A percentile compares a stretch with the other conserved stretches of the same genome.
Conservation (phyloP, 192 early-diverging fungal genomes). For the Coemansia sp. region DNA sequence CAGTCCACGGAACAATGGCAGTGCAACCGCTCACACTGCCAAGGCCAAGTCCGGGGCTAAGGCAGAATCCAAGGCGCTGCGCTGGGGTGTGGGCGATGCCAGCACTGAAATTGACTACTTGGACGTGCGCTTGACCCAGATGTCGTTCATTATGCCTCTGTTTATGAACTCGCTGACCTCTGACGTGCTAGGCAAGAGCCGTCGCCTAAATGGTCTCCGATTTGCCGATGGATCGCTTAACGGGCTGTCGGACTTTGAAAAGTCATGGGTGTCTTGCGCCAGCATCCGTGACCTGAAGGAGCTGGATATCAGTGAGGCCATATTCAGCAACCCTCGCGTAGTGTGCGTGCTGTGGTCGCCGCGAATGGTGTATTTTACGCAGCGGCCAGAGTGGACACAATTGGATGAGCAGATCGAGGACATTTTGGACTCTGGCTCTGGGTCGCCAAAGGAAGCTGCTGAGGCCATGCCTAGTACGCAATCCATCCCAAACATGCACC, state of each 20-base stretch:
- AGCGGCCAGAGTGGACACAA: slow-evolving; percentile 43
- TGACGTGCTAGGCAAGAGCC: neutral
- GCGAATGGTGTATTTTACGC: slow-evolving; percentile 58
- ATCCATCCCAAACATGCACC: slow-evolving; percentile 6
- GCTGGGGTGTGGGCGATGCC: slow-evolving; percentile 58
- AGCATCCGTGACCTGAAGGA: slow-evolving; percentile 52
- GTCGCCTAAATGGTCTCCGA: slow-evolving; percentile 28
- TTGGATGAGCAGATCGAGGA: slow-evolving; percentile 25
- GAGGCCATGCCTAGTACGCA: neutral
- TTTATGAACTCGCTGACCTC: slow-evolving; percentile 30
- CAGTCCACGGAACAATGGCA: neutral
- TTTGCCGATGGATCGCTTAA: slow-evolving; percentile 28
- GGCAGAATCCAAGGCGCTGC: slow-evolving; percentile 36
- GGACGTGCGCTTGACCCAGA: slow-evolving; percentile 53
- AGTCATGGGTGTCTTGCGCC: slow-evolving; percentile 38
- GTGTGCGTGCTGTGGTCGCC: slow-evolving; percentile 55
- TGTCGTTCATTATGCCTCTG: slow-evolving; percentile 48
- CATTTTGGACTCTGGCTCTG: slow-evolving; percentile 18
- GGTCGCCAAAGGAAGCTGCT: slow-evolving; percentile 8
- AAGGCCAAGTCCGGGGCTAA: neutral
- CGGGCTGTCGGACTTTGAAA: slow-evolving; percentile 26
- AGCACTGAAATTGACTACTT: slow-evolving; percentile 55
- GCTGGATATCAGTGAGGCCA: slow-evolving; percentile 40
- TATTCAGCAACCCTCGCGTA: slow-evolving; percentile 45
- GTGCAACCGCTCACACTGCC: neutral